Conservation (phyloP, 176 grass and related monocot genomes). For the Echinochloa phyllopogon region DNA sequence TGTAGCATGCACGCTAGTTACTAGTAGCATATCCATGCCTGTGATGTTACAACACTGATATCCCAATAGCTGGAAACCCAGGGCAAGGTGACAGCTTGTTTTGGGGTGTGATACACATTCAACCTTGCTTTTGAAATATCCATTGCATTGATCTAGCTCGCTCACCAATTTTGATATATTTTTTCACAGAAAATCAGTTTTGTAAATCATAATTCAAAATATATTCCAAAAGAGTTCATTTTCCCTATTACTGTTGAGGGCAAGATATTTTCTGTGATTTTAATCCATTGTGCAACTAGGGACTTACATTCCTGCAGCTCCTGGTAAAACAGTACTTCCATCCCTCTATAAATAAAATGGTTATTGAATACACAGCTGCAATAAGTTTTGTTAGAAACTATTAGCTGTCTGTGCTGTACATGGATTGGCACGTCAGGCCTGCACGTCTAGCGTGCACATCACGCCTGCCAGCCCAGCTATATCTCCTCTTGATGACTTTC, state of each 20-base stretch:
- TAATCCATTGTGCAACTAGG: neutral
- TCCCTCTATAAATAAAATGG: neutral
- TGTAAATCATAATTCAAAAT: constrained; percentile 4
- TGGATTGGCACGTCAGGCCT: too few relatives aligned
- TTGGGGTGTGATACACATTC: neutral
- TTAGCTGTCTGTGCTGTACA: too few relatives aligned
- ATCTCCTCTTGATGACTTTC: too few relatives aligned
- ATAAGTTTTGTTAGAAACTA: neutral
- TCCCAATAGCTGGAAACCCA: neutral
- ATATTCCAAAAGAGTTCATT: neutral
- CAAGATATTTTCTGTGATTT: neutral
- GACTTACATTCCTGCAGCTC: neutral
- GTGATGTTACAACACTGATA: neutral
- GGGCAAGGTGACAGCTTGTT: neutral
- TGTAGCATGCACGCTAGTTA: neutral
- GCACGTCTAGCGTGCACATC: too few relatives aligned
- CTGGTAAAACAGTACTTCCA: neutral
- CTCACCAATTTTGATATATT: neutral
- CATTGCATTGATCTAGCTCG: neutral
- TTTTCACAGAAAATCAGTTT: neutral
- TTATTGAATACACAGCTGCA: neutral
- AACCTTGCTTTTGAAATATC: neutral
- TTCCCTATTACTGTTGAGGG: neutral
- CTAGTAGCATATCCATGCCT: neutral
- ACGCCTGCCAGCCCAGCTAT: too few relatives aligned